Evolutionary conservation across 163 green algal species (phyloP).

Genomic region (Coccomyxa subellipsoidea): DNA sequence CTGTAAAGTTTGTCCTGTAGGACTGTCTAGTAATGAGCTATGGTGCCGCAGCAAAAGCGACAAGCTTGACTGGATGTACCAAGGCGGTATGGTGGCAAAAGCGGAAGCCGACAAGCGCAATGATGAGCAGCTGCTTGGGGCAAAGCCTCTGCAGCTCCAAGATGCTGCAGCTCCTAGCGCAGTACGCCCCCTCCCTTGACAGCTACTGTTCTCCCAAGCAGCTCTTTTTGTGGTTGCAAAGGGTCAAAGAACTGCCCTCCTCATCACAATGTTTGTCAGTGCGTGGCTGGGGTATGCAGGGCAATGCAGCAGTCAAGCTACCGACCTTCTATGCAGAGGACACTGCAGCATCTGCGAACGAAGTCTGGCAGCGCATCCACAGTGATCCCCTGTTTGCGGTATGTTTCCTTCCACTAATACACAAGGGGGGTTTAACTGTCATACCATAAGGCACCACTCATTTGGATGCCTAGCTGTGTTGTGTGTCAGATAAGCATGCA

Average conservation of each 20-base stretch:
- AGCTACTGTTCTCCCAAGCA: background rate
- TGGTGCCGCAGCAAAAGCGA: constrained; percentile 63
- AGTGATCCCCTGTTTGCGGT: constrained; percentile 83
- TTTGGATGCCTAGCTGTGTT: too few relatives aligned
- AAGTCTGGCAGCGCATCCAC: constrained; percentile 84
- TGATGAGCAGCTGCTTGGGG: constrained; percentile 59
- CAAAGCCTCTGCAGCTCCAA: constrained; percentile 44
- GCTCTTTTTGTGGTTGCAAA: background rate
- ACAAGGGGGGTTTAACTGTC: background rate
- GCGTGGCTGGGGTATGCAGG: constrained; percentile 27
- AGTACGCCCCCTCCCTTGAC: background rate
- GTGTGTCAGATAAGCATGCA: too few relatives aligned
- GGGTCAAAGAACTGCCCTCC: too few relatives aligned
- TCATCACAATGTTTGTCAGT: background rate
- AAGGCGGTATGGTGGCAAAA: constrained; percentile 65
- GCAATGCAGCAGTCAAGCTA: constrained; percentile 48
- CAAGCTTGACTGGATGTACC: constrained; percentile 93
- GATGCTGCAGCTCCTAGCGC: background rate
- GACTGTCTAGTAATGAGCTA: background rate
- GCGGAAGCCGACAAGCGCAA: constrained; percentile 69
- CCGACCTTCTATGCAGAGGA: constrained; percentile 64
- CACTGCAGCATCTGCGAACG: constrained; percentile 73
- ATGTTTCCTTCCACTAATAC: constrained; percentile 3
- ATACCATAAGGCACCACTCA: too few relatives aligned
- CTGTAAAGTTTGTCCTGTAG: background rate